Percentiles rank a stretch among this genome's conserved stretches.
phyloP scores from a whole-genome alignment of 2,329 filamentous ascomycete genomes.

The Atkinsonella hypoxylon region DNA sequence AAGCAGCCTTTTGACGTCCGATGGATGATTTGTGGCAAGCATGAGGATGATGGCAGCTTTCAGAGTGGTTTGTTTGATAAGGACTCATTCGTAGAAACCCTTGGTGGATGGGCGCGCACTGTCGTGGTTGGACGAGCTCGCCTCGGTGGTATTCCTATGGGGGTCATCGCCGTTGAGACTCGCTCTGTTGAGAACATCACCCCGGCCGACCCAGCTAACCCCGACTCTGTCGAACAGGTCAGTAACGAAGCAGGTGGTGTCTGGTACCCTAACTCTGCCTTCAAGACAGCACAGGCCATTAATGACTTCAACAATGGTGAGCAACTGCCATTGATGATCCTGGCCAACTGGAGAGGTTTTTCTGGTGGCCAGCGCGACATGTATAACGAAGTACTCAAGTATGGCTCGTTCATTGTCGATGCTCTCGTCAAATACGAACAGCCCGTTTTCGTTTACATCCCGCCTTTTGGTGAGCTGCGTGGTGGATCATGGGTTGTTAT shows the following conservation, averaged over 20 bases:
- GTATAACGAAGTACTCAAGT: slow-evolving; percentile 99
- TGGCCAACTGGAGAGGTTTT: slow-evolving; percentile 99
- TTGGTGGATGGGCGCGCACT: slow-evolving; percentile 93
- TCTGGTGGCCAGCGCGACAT: slow-evolving; percentile 98
- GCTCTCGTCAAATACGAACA: slow-evolving; percentile 97
- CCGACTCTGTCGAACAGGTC: slow-evolving; percentile 94
- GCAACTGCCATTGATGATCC: slow-evolving; percentile 95
- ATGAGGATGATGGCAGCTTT: slow-evolving; percentile 60
- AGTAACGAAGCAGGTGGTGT: slow-evolving; percentile 93
- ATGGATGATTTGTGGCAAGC: slow-evolving; percentile 81
- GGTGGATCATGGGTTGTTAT: slow-evolving; percentile 99
- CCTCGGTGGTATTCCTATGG: slow-evolving; percentile 92
- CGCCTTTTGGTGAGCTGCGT: slow-evolving; percentile 89
- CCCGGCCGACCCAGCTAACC: slow-evolving; percentile 93
- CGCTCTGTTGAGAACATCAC: slow-evolving; percentile 94
- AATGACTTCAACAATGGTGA: slow-evolving; percentile 99
- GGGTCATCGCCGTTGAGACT: slow-evolving; percentile 95
- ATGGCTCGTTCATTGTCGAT: slow-evolving; percentile 97
- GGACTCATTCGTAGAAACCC: slow-evolving; percentile 90
- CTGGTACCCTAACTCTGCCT: slow-evolving; percentile 99
- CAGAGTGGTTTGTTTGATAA: slow-evolving; percentile 89
- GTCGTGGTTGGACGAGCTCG: slow-evolving; percentile 95
- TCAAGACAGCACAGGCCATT: slow-evolving; percentile 98
- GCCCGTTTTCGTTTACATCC: slow-evolving; percentile 98
- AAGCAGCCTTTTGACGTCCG: slow-evolving; percentile 87